Evolutionary conservation across 108 stramenopile species (phyloP).

Genomic region (Phaeodactylum tricornutum): DNA sequence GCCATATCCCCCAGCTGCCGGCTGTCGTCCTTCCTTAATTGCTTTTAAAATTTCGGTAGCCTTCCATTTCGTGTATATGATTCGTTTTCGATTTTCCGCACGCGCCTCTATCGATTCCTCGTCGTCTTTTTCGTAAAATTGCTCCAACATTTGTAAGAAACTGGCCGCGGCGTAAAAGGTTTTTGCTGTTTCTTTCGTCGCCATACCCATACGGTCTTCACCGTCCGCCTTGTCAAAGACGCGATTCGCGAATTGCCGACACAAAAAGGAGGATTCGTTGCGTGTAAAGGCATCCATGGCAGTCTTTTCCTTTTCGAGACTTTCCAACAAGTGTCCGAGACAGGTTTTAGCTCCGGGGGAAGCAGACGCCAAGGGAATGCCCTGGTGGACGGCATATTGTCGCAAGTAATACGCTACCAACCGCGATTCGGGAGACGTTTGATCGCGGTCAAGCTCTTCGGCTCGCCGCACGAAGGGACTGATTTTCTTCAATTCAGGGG

Average conservation of each 20-base stretch:
- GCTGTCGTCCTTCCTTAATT: conserved; percentile 77
- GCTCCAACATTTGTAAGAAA: conserved; percentile 84
- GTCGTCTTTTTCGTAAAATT: conserved; percentile 51
- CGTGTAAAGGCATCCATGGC: conserved; percentile 63
- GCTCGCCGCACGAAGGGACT: conserved; percentile 73
- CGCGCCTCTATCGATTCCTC: conserved; percentile 25
- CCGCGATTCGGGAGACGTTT: conserved; percentile 54
- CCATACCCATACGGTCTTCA: conserved; percentile 66
- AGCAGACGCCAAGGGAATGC: conserved; percentile 41
- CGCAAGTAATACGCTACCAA: conserved; percentile 88
- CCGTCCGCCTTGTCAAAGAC: conserved; percentile 83
- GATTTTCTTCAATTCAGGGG: conserved; percentile 71
- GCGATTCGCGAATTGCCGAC: conserved; percentile 60
- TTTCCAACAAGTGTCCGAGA: conserved; percentile 39
- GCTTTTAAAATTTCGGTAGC: conserved; percentile 91
- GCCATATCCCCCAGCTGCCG: conserved; percentile 71
- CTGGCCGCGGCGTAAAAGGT: conserved; percentile 88
- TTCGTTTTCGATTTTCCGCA: conserved; percentile 43
- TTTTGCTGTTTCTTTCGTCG: conserved; percentile 72
- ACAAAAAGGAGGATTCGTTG: conserved; percentile 62
- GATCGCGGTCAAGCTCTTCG: conserved; percentile 78
- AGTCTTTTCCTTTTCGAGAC: conserved; percentile 59
- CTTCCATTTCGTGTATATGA: conserved; percentile 86
- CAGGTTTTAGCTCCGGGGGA: conserved; percentile 30
- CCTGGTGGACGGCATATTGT: conserved; percentile 73